phyloP scores from a whole-genome alignment of 1,284 basidiomycete species.

The Porodaedalea pini region DNA sequence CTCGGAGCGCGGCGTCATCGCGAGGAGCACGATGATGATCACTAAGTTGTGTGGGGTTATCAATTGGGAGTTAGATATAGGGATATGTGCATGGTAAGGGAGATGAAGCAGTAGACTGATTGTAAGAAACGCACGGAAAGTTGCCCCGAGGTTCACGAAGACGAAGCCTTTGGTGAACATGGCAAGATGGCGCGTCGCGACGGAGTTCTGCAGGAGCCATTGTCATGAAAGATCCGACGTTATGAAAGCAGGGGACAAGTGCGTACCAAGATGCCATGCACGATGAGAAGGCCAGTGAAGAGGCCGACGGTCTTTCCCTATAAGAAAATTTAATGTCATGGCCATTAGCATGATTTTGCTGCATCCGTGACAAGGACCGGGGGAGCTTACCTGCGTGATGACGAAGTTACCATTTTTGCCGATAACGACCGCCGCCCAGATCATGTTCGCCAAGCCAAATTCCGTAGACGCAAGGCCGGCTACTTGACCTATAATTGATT shows the following conservation, averaged over 20 bases:
- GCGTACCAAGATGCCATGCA: slow-evolving; percentile 74
- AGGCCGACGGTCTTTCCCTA: slow-evolving; percentile 73
- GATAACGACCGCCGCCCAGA: slow-evolving; percentile 71
- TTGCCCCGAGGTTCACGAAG: slow-evolving; percentile 83
- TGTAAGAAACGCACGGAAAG: slow-evolving; percentile 42
- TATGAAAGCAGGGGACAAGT: no score
- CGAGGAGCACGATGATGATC: slow-evolving; percentile 83
- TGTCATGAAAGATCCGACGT: no score
- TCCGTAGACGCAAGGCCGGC: slow-evolving; percentile 85
- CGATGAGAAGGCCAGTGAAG: slow-evolving; percentile 63
- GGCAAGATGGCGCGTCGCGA: slow-evolving; percentile 79
- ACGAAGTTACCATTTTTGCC: slow-evolving; percentile 44
- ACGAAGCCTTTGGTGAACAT: slow-evolving; percentile 78
- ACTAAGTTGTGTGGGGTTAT: slow-evolving; percentile 38
- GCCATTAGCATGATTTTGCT: no score
- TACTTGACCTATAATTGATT: slow-evolving; percentile 51
- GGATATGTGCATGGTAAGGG: no score
- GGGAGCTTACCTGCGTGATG: slow-evolving; percentile 14
- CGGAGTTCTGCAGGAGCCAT: slow-evolving; percentile 63
- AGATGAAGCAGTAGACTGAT: neutral
- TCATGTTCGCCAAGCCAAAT: slow-evolving; percentile 87
- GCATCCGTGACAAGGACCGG: neutral
- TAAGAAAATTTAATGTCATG: slow-evolving; percentile 25
- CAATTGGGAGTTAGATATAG: no score
- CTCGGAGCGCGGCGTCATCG: slow-evolving; percentile 69